Conservation (phyloP, 2,329 filamentous ascomycete genomes). For the Lasiodiplodia gonubiensis region DNA sequence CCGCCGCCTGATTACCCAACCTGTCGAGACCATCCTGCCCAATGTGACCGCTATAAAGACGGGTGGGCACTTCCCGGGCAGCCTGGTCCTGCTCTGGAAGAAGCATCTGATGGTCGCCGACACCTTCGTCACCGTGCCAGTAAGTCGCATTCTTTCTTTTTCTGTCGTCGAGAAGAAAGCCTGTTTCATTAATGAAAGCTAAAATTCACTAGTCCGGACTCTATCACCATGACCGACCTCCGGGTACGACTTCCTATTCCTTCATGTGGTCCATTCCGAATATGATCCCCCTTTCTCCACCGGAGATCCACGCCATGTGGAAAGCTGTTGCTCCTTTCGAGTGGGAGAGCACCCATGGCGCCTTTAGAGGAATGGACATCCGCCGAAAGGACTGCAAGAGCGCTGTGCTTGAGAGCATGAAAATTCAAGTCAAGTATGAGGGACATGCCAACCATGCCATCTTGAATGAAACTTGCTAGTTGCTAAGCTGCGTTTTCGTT, state of each 20-base stretch:
- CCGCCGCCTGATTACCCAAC: slow-evolving; percentile 33
- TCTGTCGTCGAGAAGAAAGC: too few relatives aligned
- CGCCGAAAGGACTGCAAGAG: slow-evolving; percentile 61
- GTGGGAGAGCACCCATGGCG: slow-evolving; percentile 71
- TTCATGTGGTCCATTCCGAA: slow-evolving; percentile 83
- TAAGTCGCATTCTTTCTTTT: slow-evolving; percentile 35
- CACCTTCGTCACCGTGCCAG: slow-evolving; percentile 73
- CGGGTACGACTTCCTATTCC: slow-evolving; percentile 55
- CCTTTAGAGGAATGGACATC: slow-evolving; percentile 69
- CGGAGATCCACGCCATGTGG: slow-evolving; percentile 73
- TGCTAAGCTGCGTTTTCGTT: neutral
- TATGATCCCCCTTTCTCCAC: slow-evolving; percentile 71
- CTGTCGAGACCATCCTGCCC: slow-evolving; percentile 34
- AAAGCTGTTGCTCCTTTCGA: slow-evolving; percentile 64
- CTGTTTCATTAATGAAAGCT: neutral
- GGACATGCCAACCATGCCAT: slow-evolving; percentile 55
- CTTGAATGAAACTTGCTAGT: slow-evolving; percentile 35
- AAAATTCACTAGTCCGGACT: slow-evolving; percentile 37
- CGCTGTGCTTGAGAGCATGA: slow-evolving; percentile 75
- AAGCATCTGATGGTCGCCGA: slow-evolving; percentile 74
- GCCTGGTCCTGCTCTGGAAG: slow-evolving; percentile 68
- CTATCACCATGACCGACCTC: slow-evolving; percentile 32
- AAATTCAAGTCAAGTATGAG: slow-evolving; percentile 64
- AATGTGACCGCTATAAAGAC: slow-evolving; percentile 70
- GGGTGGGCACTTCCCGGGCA: slow-evolving; percentile 82